These are phyloP conservation scores for Ilex paraguariensis DNA, from an alignment of 305 asterid genomes.

Conservation along the genomic window DNA sequence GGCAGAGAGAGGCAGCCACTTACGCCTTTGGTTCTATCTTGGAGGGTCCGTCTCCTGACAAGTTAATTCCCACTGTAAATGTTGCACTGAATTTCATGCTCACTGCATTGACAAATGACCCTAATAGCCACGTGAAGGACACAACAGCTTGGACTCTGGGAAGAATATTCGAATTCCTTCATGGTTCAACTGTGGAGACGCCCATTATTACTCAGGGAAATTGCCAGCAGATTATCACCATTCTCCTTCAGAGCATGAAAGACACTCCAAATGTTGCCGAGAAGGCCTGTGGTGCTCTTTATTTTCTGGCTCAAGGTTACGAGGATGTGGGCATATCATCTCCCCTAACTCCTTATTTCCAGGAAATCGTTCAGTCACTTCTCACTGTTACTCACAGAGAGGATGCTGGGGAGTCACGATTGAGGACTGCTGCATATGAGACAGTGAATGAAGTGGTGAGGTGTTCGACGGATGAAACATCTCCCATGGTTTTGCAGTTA, in stretches of 20 bases:
- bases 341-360: conserved; percentile 74
- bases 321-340: conserved; percentile 71
- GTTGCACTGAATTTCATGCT: conserved; percentile 84
- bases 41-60: conserved; percentile 89
- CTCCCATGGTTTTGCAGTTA: conserved; percentile 68
- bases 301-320: conserved; percentile 86
- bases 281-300: conserved; percentile 92
- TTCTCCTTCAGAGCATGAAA: conserved; percentile 80
- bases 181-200: conserved; percentile 61
- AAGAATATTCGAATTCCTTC: conserved; percentile 88
- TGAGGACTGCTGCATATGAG: conserved; percentile 89
- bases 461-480: conserved; percentile 84
- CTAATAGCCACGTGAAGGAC: conserved; percentile 86
- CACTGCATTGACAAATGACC: conserved; percentile 70
- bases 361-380: conserved; percentile 78
- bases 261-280: conserved; percentile 92
- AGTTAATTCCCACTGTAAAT: conserved; percentile 74
- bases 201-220: conserved; percentile 73
- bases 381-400: conserved; percentile 79
- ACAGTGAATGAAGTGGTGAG: conserved; percentile 89
- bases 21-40: conserved; percentile 94
- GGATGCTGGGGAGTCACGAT: conserved; percentile 83
- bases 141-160: conserved; percentile 97
- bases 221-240: conserved; percentile 68
- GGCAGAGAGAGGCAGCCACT: conserved; percentile 92